Base-by-base conservation (phyloP, 768 basidiomycete genomes). In the Psilocybe cyanescens region DNA sequence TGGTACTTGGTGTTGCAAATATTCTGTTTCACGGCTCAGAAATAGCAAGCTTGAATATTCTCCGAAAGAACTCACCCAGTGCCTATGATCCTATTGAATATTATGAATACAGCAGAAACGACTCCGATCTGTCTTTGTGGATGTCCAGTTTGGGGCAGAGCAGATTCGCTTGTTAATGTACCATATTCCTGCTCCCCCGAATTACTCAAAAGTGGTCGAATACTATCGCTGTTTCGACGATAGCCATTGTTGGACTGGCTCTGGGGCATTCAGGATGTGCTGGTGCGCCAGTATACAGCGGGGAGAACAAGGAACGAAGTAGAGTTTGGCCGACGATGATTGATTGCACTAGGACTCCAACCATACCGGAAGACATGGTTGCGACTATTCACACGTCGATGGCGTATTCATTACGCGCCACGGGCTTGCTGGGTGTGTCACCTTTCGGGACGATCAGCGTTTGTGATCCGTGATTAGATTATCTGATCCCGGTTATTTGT, bases 31-130 rank as follows among this genome's bases (percentile, higher is more conserved):
- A 52, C 14, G 9, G 0, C 6, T 44, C 16, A 47, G n/a, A n/a
- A 2, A 3, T 54, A 14, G 46, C 14, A 9, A 5, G 11, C 28
- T n/a, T 3, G n/a, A 8, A 4, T 47, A 4, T 11, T 4, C 16
- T 28, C 4, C 9, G 16, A n/a, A 55, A 4, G 12, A 39, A 37
- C 67, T 6, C n/a, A 81, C 79, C 79, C 79, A 58, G 79, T 79
- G 12, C 80, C 79, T 58, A 79, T 78, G 16, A 81, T 77, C 37
- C 80, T 69, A 58, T 81, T 81, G 64, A 81, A 79, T 29, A 80
- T 76, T 30, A 81, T 74, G 66, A 79, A 79, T 4, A 79, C 72
- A 11, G 79, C 79, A 35, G 74, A 75, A 28, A 75, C 63, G 8
- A 67, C 62, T 5, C 67, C 67, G 50, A 70, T 67, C 35, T 65